A percentile compares a stretch with the other conserved stretches of the same genome.
phyloP scores from a whole-genome alignment of 306 rosid species.

The Vigna trinervia region DNA sequence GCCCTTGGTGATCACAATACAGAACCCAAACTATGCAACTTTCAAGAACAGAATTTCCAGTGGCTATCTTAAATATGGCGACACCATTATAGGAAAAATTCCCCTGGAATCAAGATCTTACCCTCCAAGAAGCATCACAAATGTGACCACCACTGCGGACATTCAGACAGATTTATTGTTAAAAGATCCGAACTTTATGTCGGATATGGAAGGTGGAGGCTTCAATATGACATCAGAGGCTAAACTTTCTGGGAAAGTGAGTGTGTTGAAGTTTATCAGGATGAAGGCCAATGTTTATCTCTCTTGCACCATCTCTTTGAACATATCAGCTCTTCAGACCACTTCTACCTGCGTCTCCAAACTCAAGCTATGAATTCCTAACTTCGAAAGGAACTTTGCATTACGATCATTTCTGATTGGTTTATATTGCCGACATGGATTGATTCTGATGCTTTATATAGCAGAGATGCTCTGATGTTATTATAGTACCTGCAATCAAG shows the following conservation, averaged over 20 bases:
- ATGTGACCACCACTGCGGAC: constrained; percentile 34
- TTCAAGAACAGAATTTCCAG: constrained; percentile 37
- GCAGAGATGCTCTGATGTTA: too few relatives aligned
- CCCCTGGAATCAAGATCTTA: not conserved
- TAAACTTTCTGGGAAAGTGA: constrained; percentile 52
- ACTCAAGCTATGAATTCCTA: constrained; percentile 43
- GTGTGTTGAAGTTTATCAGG: constrained; percentile 50
- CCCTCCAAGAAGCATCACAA: constrained; percentile 38
- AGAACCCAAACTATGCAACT: constrained; percentile 51
- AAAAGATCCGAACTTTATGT: not conserved
- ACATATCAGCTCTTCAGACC: not conserved
- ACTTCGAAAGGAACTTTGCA: not conserved
- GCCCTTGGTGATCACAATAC: constrained; percentile 44
- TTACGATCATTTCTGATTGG: too few relatives aligned
- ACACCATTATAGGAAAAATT: constrained; percentile 35
- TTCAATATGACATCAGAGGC: constrained; percentile 51
- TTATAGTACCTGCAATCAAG: too few relatives aligned
- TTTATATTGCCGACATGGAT: too few relatives aligned
- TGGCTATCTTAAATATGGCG: constrained; percentile 39
- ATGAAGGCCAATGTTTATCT: constrained; percentile 46
- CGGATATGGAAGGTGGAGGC: constrained; percentile 28
- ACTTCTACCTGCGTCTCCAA: constrained; percentile 53
- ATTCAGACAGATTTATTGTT: constrained; percentile 31
- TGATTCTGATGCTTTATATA: too few relatives aligned
- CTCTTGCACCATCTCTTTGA: constrained; percentile 49